Conservation (phyloP, 73 alveolate genomes). For the Durusdinium trenchii region DNA sequence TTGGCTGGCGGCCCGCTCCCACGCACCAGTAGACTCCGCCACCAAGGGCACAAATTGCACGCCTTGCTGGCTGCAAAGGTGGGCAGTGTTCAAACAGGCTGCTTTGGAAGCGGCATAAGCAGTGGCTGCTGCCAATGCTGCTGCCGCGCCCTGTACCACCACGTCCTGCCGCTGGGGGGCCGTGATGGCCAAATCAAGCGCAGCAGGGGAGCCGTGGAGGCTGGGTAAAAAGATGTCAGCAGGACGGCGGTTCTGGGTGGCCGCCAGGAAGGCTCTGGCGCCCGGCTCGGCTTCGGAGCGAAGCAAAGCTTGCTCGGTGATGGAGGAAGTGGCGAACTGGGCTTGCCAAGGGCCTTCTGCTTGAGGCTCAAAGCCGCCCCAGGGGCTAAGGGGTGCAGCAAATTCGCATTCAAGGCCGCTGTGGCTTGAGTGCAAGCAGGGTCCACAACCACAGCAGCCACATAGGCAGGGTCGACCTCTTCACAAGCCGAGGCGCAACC, state of each 20-base stretch:
- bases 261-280: not conserved
- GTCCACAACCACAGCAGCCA: too few species aligned
- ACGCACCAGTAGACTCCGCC: not conserved
- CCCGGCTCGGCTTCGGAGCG: too few species aligned
- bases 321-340: too few species aligned
- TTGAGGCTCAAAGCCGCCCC: too few species aligned
- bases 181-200: conserved; percentile 6
- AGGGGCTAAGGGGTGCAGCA: not conserved
- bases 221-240: not conserved
- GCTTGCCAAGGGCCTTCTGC: not conserved
- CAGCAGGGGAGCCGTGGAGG: not conserved
- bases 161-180: conserved; percentile 39
- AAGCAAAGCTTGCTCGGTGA: too few species aligned
- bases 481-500: not conserved
- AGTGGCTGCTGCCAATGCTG: not conserved
- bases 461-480: too few species aligned
- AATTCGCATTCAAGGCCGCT: too few species aligned
- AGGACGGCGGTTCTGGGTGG: not conserved
- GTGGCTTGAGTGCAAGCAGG: too few species aligned
- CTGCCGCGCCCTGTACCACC: not conserved
- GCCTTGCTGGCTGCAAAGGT: not conserved
- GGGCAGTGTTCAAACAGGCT: not conserved
- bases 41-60: not conserved
- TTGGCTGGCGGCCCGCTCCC: not conserved
- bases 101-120: not conserved